phyloP scores from a whole-genome alignment of 2,329 filamentous ascomycete genomes.

The Fusarium papillatum region DNA sequence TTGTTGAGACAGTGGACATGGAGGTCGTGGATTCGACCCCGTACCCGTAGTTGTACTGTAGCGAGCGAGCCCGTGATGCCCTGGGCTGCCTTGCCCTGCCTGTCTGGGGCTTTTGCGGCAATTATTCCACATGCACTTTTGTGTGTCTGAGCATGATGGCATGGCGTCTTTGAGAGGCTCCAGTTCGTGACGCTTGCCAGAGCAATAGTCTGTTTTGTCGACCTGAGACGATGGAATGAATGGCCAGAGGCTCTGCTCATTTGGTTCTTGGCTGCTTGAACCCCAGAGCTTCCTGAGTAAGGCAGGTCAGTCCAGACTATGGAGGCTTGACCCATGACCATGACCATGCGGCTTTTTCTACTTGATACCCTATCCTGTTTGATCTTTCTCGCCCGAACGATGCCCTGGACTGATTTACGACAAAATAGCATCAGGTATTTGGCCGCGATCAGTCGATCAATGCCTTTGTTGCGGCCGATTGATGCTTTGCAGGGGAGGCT shows the following conservation, averaged over 20 bases:
- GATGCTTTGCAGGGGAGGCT: conserved; percentile 32
- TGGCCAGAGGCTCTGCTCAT: conserved; percentile 36
- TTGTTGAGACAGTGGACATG: conserved; percentile 14
- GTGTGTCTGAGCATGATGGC: conserved; percentile 25
- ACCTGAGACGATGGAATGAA: conserved; percentile 18
- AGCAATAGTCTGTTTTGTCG: conserved; percentile 11
- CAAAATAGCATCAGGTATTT: conserved; percentile 41
- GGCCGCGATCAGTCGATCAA: conserved; percentile 45
- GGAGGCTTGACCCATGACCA: conserved; percentile 18
- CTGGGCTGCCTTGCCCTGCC: conserved; percentile 1
- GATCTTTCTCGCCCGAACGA: conserved; percentile 13
- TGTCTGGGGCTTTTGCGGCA: conserved; percentile 25
- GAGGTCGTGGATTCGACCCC: background rate
- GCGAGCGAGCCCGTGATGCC: background rate
- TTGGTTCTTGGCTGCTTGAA: conserved; percentile 25
- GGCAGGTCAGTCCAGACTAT: conserved; percentile 14
- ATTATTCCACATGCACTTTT: conserved; percentile 26
- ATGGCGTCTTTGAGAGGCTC: conserved; percentile 23
- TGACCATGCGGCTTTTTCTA: conserved; percentile 28
- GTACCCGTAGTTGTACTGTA: background rate
- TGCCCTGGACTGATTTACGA: conserved; percentile 28
- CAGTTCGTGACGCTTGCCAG: conserved; percentile 26
- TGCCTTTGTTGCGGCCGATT: conserved; percentile 31
- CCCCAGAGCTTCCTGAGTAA: conserved; percentile 18
- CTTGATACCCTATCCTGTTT: conserved; percentile 32